These are phyloP conservation scores for Annulohypoxylon stygium DNA, from an alignment of 495 filamentous ascomycete species.

Conservation along the genomic window DNA sequence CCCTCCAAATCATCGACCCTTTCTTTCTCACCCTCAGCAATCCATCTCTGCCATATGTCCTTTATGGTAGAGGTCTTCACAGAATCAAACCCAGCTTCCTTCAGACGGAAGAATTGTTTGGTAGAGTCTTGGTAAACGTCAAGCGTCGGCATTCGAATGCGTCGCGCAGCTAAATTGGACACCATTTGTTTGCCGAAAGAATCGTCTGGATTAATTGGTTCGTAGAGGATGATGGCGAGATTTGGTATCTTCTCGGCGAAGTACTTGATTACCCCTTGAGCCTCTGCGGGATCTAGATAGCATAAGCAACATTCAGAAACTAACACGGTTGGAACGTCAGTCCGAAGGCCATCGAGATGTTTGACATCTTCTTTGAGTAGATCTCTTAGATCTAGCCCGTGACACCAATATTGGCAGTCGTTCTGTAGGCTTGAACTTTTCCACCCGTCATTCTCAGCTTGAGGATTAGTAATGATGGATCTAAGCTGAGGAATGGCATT, in stretches of 20 bases:
- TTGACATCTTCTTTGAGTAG: constrained; percentile 56
- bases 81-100: constrained; percentile 71
- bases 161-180: constrained; percentile 85
- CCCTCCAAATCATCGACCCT: constrained; percentile 84
- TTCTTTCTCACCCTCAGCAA: constrained; percentile 78
- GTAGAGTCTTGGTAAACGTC: constrained; percentile 73
- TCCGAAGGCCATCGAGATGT: constrained; percentile 53
- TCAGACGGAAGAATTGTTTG: constrained; percentile 75
- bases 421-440: constrained; percentile 46
- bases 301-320: constrained; percentile 95
- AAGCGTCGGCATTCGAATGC: constrained; percentile 86
- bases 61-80: constrained; percentile 73
- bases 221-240: constrained; percentile 83
- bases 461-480: constrained; percentile 47
- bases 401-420: constrained; percentile 72
- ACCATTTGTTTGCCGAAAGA: constrained; percentile 92
- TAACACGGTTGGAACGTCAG: constrained; percentile 78
- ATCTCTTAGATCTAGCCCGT: constrained; percentile 83
- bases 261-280: constrained; percentile 72
- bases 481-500: constrained; percentile 49
- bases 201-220: constrained; percentile 85
- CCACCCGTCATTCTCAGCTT: constrained; percentile 44
- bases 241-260: constrained; percentile 70
- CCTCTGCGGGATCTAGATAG: constrained; percentile 77
- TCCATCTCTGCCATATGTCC: constrained; percentile 81